Percentiles rank a stretch among this genome's conserved stretches.
These are phyloP conservation scores for Eucalyptus curtisii DNA, from an alignment of 345 rosid genomes.

Conservation along the genomic window DNA sequence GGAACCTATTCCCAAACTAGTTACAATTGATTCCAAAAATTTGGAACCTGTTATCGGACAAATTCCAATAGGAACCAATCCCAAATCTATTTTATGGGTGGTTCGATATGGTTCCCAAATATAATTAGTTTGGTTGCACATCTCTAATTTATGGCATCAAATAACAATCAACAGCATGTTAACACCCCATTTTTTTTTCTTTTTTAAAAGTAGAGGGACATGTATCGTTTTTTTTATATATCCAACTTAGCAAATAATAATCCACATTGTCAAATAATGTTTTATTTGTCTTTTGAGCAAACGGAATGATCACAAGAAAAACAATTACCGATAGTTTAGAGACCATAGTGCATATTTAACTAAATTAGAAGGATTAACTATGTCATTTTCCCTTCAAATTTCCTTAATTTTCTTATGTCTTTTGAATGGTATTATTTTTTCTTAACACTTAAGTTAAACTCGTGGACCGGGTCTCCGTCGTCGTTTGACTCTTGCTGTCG, in stretches of 20 bases:
- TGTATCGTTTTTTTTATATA: background rate
- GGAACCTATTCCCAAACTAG: too few species aligned
- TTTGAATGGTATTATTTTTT: background rate
- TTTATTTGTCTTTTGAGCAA: background rate
- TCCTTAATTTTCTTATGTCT: background rate
- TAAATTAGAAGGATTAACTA: background rate
- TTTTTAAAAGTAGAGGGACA: background rate
- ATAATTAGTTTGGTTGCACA: too few species aligned
- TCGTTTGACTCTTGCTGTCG: background rate
- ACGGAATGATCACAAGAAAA: background rate
- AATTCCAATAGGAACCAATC: too few species aligned
- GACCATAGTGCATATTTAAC: background rate
- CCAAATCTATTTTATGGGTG: too few species aligned
- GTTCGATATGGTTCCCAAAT: too few species aligned
- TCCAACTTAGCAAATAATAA: background rate
- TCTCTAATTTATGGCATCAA: background rate
- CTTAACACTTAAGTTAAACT: background rate
- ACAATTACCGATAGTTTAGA: background rate
- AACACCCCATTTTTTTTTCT: background rate
- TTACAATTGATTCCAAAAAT: too few species aligned
- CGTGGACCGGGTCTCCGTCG: background rate
- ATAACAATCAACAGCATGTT: background rate
- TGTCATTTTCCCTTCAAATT: background rate
- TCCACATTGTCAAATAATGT: background rate
- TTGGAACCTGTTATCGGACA: fast-evolving